phyloP scores from a whole-genome alignment of 2,329 filamentous ascomycete genomes.

The Colletotrichum sp. region DNA sequence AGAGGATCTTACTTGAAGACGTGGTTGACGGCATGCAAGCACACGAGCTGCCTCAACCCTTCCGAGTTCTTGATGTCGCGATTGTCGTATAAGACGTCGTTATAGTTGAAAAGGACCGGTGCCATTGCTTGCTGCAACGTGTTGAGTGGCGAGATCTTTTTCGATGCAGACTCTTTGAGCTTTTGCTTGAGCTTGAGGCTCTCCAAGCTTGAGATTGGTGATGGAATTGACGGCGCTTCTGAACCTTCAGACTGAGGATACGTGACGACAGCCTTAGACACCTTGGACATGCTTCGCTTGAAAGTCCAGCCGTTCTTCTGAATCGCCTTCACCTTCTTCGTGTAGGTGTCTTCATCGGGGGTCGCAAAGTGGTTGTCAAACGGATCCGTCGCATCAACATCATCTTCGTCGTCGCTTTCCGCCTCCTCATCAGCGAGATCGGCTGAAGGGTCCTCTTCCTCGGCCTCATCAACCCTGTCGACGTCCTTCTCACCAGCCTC shows the following conservation, averaged over 20 bases:
- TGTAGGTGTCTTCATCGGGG: constrained; percentile 66
- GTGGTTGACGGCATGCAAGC: constrained; percentile 89
- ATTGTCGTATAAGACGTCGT: constrained; percentile 78
- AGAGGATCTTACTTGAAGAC: constrained; percentile 72
- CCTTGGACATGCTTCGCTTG: constrained; percentile 49
- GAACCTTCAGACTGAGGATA: constrained; percentile 45
- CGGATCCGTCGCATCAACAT: constrained; percentile 65
- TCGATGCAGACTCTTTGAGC: constrained; percentile 59
- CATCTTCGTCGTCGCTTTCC: constrained; percentile 25
- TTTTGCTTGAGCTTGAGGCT: constrained; percentile 73
- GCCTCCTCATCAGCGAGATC: constrained; percentile 27
- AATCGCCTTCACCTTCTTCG: constrained; percentile 55
- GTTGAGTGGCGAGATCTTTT: constrained; percentile 63
- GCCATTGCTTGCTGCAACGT: constrained; percentile 69
- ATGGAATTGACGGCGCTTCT: constrained; percentile 35
- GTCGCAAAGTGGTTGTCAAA: constrained; percentile 82
- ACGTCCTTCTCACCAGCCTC: constrained; percentile 32
- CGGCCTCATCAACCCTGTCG: constrained; percentile 19
- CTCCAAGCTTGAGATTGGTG: constrained; percentile 42
- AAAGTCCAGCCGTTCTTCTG: constrained; percentile 56
- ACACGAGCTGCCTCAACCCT: constrained; percentile 72
- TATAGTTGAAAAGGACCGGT: constrained; percentile 79
- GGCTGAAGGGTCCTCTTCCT: constrained; percentile 19
- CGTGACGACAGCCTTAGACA: constrained; percentile 52
- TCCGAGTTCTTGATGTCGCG: constrained; percentile 73